Percentiles rank a stretch among this genome's conserved stretches.
phyloP scores from a whole-genome alignment of 352 stramenopile species.

The Phytophthora vignae region DNA sequence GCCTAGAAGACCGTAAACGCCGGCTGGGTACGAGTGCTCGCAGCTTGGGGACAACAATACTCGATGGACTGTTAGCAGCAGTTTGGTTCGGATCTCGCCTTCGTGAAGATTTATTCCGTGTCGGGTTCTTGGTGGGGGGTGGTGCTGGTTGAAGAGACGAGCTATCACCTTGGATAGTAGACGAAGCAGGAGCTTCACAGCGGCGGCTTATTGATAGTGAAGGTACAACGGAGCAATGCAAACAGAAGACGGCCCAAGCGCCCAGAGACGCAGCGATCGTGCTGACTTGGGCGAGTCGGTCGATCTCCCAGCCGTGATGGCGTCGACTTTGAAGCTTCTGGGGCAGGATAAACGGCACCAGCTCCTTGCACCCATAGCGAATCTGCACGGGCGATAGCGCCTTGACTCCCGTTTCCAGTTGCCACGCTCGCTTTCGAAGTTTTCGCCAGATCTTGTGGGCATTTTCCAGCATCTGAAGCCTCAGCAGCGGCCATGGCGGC shows the following conservation, averaged over 20 bases:
- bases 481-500: conserved; percentile 56
- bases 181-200: not conserved
- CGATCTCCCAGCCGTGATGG: conserved; percentile 16
- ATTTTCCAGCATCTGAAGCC: conserved; percentile 57
- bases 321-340: not conserved
- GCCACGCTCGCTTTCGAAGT: conserved; percentile 47
- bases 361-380: conserved; percentile 43
- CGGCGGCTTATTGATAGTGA: not conserved
- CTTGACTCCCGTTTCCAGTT: conserved; percentile 37
- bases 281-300: conserved; percentile 46
- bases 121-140: not conserved
- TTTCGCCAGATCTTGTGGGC: conserved; percentile 42
- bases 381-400: conserved; percentile 43
- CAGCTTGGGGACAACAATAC: not conserved
- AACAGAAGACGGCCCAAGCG: conserved; percentile 52
- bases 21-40: not conserved
- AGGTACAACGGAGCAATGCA: conserved; percentile 32
- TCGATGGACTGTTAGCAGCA: not conserved
- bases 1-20: conserved; percentile 15
- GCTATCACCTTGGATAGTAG: not conserved
- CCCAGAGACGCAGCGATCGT: conserved; percentile 57
- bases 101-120: not conserved
- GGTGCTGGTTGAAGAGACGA: not conserved
- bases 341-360: conserved; percentile 31
- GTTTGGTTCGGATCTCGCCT: not conserved